phyloP scores from a whole-genome alignment of 2,329 filamentous ascomycete genomes.

The Sporothrix pallida region DNA sequence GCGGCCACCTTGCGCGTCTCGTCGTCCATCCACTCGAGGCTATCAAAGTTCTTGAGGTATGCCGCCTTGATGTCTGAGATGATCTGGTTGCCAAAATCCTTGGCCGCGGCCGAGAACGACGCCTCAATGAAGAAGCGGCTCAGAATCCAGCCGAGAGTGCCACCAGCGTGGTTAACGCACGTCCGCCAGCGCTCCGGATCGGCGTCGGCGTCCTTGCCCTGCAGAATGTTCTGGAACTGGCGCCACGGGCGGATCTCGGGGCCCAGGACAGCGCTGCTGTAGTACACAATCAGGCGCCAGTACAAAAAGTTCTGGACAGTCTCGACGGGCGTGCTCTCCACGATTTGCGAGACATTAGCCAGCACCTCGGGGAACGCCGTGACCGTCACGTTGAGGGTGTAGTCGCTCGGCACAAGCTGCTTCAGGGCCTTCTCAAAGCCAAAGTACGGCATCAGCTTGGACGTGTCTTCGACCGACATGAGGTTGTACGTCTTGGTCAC shows the following conservation, averaged over 20 bases:
- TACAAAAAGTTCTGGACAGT: slow-evolving; percentile 66
- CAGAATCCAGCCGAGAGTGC: slow-evolving; percentile 68
- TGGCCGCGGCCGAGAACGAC: slow-evolving; percentile 69
- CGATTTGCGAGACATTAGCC: slow-evolving; percentile 60
- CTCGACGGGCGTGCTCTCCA: slow-evolving; percentile 60
- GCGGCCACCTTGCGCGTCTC: slow-evolving; percentile 64
- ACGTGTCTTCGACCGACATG: slow-evolving; percentile 60
- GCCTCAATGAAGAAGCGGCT: slow-evolving; percentile 74
- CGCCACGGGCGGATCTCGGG: slow-evolving; percentile 64
- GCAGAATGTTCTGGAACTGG: slow-evolving; percentile 65
- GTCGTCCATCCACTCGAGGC: slow-evolving; percentile 68
- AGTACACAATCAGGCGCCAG: slow-evolving; percentile 66
- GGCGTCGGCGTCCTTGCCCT: slow-evolving; percentile 65
- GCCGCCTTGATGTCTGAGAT: slow-evolving; percentile 72
- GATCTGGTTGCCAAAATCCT: slow-evolving; percentile 70
- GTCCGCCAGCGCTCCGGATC: slow-evolving; percentile 69
- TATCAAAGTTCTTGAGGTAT: slow-evolving; percentile 65
- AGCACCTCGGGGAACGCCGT: slow-evolving; percentile 66
- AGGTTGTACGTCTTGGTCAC: slow-evolving; percentile 67
- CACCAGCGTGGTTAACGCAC: slow-evolving; percentile 56
- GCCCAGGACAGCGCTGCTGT: slow-evolving; percentile 61
- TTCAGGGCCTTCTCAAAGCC: slow-evolving; percentile 59
- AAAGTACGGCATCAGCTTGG: slow-evolving; percentile 61
- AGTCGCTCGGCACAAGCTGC: slow-evolving; percentile 57
- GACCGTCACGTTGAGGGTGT: slow-evolving; percentile 60